Evolutionary conservation across 345 rosid genomes (phyloP).

Genomic region (Eucalyptus globulus): DNA sequence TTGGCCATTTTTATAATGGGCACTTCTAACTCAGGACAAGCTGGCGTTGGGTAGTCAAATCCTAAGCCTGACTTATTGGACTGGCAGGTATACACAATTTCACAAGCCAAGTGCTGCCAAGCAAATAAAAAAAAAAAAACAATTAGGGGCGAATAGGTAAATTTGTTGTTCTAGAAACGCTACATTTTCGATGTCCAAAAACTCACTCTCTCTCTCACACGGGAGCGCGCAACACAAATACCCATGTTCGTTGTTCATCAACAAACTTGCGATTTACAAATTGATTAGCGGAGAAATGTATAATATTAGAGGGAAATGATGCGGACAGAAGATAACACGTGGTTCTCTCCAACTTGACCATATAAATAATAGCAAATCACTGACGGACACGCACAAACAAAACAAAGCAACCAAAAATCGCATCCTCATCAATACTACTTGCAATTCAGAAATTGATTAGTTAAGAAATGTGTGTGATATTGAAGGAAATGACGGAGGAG

Average conservation of each 20-base stretch:
- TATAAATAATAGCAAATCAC: neutral
- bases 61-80: too few species aligned
- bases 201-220: neutral
- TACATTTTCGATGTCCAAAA: neutral
- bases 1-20: neutral
- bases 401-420: neutral
- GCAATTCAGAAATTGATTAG: neutral
- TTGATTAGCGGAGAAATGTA: neutral
- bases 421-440: neutral
- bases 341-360: neutral
- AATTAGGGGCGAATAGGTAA: too few species aligned
- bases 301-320: too few species aligned
- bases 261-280: neutral
- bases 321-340: too few species aligned
- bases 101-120: too few species aligned
- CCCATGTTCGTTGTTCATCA: neutral
- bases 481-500: neutral
- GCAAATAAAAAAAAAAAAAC: too few species aligned
- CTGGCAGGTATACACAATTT: too few species aligned
- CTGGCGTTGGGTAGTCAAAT: neutral
- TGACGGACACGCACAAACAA: neutral
- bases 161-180: too few species aligned
- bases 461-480: neutral
- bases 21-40: neutral
- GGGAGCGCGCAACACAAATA: neutral